Evolutionary conservation across 2,329 filamentous ascomycete genomes (phyloP), one percentile per base, ranked within the genome.

Genomic region (Drechmeria coniospora): DNA sequence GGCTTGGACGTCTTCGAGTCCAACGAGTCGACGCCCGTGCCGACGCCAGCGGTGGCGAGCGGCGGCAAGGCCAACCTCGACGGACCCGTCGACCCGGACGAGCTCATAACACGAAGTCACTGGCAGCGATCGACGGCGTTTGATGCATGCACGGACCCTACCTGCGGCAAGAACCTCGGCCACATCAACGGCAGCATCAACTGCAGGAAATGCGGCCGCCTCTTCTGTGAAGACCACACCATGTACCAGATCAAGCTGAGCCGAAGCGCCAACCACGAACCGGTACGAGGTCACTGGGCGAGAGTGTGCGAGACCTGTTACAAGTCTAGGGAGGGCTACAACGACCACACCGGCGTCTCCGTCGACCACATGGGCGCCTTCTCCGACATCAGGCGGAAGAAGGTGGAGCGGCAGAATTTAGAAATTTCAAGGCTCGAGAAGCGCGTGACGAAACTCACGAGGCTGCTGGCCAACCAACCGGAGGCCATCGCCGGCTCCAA

Each of bases 201-300:
- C 50, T 98, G 90, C 53, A 69, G 90, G 36, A 83, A 86, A 36
- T 98, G 90, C 45, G 90, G 90, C 6, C 77, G 78, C 41, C 58
- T 98, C 22, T 98, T 95, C 49, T 98, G 90, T 53, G 90, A 95
- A 46, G 81, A 87, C 41, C 90, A 98, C 50, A 95, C 90, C 28
- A 93, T 98, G 86, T 98, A 95, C 47, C 87, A 98, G 58, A 95
- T 95, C 80, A 94, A 92, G 60, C 64, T 98, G 8, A 93, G 86
- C 7, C 67, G 86, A 30, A 79, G 84, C 17, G 90, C 90, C 4
- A 69, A 76, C 32, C 83, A 94, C 53, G 90, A 98, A 37, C 87
- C 90, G 0, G 72, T 90, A 2, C 65, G 87, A 35, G 90, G 90
- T 6, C 70, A 82, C 40, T 98, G 90, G 90, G 92, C 82, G 42